Evolutionary conservation across 1,139 yeast genomes (phyloP).

Genomic region (Suhomyces bolitotheri): DNA sequence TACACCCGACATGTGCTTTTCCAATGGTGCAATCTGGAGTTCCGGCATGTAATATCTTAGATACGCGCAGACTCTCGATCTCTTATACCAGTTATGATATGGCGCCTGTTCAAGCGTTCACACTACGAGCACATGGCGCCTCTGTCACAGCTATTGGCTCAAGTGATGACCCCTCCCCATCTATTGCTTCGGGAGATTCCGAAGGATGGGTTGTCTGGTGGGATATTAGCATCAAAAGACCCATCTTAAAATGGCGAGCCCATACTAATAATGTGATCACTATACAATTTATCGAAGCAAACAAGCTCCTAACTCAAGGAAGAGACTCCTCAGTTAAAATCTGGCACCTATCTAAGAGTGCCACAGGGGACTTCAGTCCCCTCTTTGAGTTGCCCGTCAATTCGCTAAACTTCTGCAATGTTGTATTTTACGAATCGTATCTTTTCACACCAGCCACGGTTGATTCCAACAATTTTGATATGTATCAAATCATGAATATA

Average conservation of each 20-base stretch:
- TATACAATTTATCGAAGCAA: conserved; percentile 35
- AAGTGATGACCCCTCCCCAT: conserved; percentile 1
- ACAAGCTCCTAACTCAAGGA: conserved; percentile 48
- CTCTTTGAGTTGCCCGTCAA: conserved; percentile 52
- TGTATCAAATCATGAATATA: conserved; percentile 37
- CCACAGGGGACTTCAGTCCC: conserved; percentile 4
- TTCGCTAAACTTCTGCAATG: conserved; percentile 56
- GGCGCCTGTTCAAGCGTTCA: conserved; percentile 10
- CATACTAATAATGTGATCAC: conserved; percentile 50
- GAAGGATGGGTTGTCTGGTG: conserved; percentile 53
- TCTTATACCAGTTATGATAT: no score
- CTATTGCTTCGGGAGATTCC: conserved; percentile 43
- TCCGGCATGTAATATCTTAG: no score
- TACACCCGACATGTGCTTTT: no score
- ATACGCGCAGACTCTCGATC: no score
- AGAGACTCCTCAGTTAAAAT: conserved; percentile 52
- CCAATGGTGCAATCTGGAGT: no score
- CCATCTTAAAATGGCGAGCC: conserved; percentile 48
- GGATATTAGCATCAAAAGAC: conserved; percentile 48
- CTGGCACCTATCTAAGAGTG: conserved; percentile 37
- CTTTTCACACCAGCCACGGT: conserved; percentile 54
- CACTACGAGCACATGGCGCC: conserved; percentile 16
- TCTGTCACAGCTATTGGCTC: conserved; percentile 12
- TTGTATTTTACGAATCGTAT: conserved; percentile 29
- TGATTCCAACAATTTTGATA: conserved; percentile 54